Evolutionary conservation across 164 flowering plant genomes (phyloP).

Genomic region (Chimonanthus salicifolius): DNA sequence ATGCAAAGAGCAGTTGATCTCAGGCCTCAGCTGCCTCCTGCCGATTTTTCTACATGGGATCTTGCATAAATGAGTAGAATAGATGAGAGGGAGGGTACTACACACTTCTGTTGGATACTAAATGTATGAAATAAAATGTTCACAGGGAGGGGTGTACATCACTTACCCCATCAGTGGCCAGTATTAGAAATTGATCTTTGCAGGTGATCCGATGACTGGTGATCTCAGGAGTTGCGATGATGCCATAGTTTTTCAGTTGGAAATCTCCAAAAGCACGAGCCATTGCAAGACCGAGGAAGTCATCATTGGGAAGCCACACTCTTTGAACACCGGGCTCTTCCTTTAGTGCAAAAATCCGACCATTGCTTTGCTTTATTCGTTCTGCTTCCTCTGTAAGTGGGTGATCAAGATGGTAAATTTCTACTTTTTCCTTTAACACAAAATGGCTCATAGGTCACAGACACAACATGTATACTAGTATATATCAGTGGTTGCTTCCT

Average conservation of each 20-base stretch:
- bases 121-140: not conserved
- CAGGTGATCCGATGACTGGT: conserved; percentile 38
- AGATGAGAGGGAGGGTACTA: no score
- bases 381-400: conserved; percentile 66
- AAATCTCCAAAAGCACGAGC: conserved; percentile 78
- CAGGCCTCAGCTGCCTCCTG: no score
- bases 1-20: no score
- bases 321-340: conserved; percentile 58
- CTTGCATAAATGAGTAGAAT: no score
- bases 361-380: conserved; percentile 57
- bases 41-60: no score
- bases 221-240: conserved; percentile 58
- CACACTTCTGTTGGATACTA: no score
- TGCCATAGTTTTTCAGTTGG: conserved; percentile 56
- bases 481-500: no score
- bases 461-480: no score
- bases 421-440: not conserved
- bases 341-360: conserved; percentile 52
- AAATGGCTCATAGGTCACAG: not conserved
- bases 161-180: conserved; percentile 83
- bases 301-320: conserved; percentile 71
- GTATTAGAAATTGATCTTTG: conserved; percentile 59
- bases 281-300: conserved; percentile 82
- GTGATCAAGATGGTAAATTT: not conserved
- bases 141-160: no score